Percentiles rank a stretch among this genome's conserved stretches.
Conservation (phyloP, 164 flowering plant genomes). For the Stephania yunnanensis region DNA sequence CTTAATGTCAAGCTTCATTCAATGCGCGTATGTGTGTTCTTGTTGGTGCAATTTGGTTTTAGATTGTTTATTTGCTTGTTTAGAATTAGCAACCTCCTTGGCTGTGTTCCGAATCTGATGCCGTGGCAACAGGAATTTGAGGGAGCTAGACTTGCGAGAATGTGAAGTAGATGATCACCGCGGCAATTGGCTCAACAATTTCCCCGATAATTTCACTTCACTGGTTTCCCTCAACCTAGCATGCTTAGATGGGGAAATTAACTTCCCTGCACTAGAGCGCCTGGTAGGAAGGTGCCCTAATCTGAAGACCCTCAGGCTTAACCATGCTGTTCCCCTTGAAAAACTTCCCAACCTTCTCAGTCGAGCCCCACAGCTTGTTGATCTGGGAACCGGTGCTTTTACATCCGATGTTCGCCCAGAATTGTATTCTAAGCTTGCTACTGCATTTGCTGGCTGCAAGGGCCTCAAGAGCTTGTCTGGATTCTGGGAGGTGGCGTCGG, state of each 20-base stretch:
- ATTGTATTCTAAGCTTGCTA: conserved; percentile 42
- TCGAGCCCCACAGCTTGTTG: conserved; percentile 73
- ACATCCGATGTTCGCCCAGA: conserved; percentile 59
- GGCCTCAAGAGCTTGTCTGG: conserved; percentile 74
- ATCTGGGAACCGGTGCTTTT: conserved; percentile 75
- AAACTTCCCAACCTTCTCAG: conserved; percentile 53
- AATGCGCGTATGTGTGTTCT: background rate
- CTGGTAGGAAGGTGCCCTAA: conserved; percentile 71
- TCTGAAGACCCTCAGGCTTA: conserved; percentile 64
- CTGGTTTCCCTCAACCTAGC: conserved; percentile 71
- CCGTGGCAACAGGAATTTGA: conserved; percentile 46
- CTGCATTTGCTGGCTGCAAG: conserved; percentile 65
- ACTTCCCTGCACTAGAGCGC: conserved; percentile 69
- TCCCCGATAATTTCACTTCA: conserved; percentile 74
- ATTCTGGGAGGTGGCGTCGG: conserved; percentile 76
- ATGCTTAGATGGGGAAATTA: conserved; percentile 66
- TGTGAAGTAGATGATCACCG: conserved; percentile 78
- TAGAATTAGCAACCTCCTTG: background rate
- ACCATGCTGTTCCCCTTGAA: conserved; percentile 75
- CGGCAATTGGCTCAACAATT: conserved; percentile 82
- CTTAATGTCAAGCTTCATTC: background rate
- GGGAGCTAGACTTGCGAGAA: conserved; percentile 74
- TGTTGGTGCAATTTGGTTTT: background rate
- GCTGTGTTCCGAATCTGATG: background rate
- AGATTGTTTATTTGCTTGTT: background rate